Evolutionary conservation across 2,329 filamentous ascomycete genomes (phyloP).

Genomic region (Rhinocladiella mackenziei): DNA sequence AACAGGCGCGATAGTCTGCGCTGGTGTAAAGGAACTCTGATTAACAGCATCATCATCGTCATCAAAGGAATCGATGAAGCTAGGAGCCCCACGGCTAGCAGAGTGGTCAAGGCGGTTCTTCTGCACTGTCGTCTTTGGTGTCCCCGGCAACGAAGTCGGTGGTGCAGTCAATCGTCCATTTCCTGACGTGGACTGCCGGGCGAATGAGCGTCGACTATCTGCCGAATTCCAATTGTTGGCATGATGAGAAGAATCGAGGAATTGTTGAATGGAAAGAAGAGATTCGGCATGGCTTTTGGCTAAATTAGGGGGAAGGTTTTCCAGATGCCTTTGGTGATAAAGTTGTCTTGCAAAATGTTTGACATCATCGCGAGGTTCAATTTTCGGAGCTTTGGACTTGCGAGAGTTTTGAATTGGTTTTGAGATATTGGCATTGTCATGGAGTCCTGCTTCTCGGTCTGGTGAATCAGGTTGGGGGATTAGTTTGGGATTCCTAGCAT

Average conservation of each 20-base stretch:
- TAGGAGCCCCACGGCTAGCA: conserved; percentile 2
- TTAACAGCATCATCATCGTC: conserved; percentile 4
- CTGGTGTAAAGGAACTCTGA: neutral
- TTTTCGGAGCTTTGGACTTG: neutral
- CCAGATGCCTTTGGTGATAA: neutral
- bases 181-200: neutral
- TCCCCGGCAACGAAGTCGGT: neutral
- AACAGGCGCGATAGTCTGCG: neutral
- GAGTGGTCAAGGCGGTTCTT: neutral
- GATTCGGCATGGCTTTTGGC: conserved; percentile 1
- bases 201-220: neutral
- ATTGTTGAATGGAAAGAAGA: conserved; percentile 18
- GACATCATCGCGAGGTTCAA: conserved; percentile 2
- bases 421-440: neutral
- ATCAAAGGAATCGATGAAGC: conserved; percentile 15
- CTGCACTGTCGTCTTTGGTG: too few relatives aligned
- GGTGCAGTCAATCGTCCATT: neutral
- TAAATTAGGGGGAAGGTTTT: neutral
- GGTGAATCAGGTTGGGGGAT: too few relatives aligned
- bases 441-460: too few relatives aligned
- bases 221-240: neutral
- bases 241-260: conserved; percentile 5
- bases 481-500: neutral
- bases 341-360: neutral
- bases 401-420: neutral